A percentile compares a stretch with the other conserved stretches of the same genome.
These are phyloP conservation scores for Biscutella laevigata DNA, from an alignment of 441 rosid genomes.

Conservation along the genomic window DNA sequence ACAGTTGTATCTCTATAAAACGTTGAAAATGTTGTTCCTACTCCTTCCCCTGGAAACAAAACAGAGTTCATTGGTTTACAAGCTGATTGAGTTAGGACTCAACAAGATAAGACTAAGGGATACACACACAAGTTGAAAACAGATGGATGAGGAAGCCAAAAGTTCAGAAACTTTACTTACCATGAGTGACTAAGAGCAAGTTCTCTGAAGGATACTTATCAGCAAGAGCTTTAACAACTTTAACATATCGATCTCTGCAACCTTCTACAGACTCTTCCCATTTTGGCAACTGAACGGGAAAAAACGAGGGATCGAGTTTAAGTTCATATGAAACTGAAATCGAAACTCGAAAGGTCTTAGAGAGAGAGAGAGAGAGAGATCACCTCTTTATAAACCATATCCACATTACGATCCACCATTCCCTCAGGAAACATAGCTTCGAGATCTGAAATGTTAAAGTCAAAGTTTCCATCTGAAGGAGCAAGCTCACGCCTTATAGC, in stretches of 20 bases:
- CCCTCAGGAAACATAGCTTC: conserved; percentile 66
- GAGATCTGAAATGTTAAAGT: conserved; percentile 48
- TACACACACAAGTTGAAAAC: background rate
- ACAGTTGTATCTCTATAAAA: conserved; percentile 40
- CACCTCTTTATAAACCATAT: conserved; percentile 57
- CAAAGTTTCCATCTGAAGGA: conserved; percentile 61
- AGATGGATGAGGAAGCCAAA: background rate
- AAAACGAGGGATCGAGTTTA: conserved; percentile 3
- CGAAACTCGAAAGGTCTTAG: background rate
- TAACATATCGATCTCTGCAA: conserved; percentile 54
- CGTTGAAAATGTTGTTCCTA: conserved; percentile 52
- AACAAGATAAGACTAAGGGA: too few species aligned
- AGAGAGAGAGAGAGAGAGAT: background rate
- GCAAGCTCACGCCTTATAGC: conserved; percentile 45
- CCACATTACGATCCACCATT: conserved; percentile 47
- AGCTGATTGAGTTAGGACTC: background rate
- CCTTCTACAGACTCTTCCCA: conserved; percentile 59
- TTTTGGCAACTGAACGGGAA: conserved; percentile 51
- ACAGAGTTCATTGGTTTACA: too few species aligned
- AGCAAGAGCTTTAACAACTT: conserved; percentile 51
- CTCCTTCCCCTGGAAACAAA: conserved; percentile 97
- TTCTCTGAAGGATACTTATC: conserved; percentile 81
- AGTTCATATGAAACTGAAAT: too few species aligned
- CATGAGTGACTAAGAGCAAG: conserved; percentile 83
- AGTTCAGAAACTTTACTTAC: conserved; percentile 31